A percentile compares a stretch with the other conserved stretches of the same genome.
Evolutionary conservation across 495 filamentous ascomycete genomes (phyloP).

Genomic region (Penicillium turbatum): DNA sequence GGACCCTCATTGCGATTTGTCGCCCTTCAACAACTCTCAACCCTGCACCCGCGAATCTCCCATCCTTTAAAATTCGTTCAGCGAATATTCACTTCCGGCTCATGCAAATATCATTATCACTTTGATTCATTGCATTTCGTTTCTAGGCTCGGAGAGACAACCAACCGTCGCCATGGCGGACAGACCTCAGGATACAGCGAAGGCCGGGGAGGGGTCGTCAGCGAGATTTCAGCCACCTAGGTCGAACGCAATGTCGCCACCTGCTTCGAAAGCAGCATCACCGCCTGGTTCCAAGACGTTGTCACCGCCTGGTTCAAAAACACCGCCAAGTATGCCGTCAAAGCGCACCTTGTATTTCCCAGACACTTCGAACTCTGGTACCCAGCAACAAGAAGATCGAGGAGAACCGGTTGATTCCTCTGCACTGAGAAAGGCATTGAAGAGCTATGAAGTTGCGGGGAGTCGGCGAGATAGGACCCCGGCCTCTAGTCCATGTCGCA

Average conservation of each 20-base stretch:
- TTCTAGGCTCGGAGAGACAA: conserved; percentile 14
- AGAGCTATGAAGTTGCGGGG: conserved; percentile 59
- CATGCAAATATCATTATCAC: conserved; percentile 9
- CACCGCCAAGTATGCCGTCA: conserved; percentile 40
- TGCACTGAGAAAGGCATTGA: conserved; percentile 59
- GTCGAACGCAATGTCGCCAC: too few relatives aligned
- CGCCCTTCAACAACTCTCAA: conserved; percentile 6
- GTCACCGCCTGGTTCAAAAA: conserved; percentile 43
- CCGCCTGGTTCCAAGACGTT: conserved; percentile 28
- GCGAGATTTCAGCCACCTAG: conserved; percentile 6
- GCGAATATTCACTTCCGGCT: background rate
- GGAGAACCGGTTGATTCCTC: conserved; percentile 58
- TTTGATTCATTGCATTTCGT: conserved; percentile 9
- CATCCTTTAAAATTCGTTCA: background rate
- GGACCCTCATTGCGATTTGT: background rate
- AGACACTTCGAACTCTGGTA: conserved; percentile 26
- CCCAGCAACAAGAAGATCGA: conserved; percentile 29
- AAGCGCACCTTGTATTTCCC: conserved; percentile 41
- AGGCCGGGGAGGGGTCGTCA: conserved; percentile 11
- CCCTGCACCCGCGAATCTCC: background rate
- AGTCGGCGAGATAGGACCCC: conserved; percentile 64
- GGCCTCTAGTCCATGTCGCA: conserved; percentile 74
- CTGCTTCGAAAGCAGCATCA: too few relatives aligned
- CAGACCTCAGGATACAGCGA: conserved; percentile 16
- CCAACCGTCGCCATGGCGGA: conserved; percentile 23